Percentiles rank a stretch among this genome's conserved stretches.
Conservation (phyloP, 2,329 filamentous ascomycete species). For the Penicillium vulpinum region DNA sequence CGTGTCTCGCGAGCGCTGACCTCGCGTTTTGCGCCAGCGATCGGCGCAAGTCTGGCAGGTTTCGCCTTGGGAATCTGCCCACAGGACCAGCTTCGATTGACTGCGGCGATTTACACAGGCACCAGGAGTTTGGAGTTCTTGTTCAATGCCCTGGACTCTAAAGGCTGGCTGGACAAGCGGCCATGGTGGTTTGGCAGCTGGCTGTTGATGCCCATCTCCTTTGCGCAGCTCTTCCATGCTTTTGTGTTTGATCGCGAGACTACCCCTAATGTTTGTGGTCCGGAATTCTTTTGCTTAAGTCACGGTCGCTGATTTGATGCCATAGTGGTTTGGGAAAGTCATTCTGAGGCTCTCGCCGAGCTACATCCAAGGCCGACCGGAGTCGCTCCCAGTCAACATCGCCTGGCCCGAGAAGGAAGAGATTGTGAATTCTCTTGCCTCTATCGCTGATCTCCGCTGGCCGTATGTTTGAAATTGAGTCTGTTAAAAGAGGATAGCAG, state of each 20-base stretch:
- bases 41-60: constrained; percentile 87
- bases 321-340: constrained; percentile 63
- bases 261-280: constrained; percentile 58
- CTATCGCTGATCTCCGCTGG: constrained; percentile 81
- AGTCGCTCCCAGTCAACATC: constrained; percentile 63
- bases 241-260: constrained; percentile 76
- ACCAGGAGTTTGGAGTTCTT: constrained; percentile 81
- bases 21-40: constrained; percentile 77
- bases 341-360: constrained; percentile 70
- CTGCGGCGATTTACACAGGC: constrained; percentile 76
- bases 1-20: constrained; percentile 72
- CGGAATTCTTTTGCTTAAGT: constrained; percentile 15
- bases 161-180: constrained; percentile 65
- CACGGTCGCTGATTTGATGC: constrained; percentile 2
- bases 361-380: constrained; percentile 74
- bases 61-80: constrained; percentile 77
- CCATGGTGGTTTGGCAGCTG: constrained; percentile 86
- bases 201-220: constrained; percentile 74
- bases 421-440: constrained; percentile 76
- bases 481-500: background rate
- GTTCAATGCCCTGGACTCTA: constrained; percentile 79
- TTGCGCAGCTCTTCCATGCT: constrained; percentile 74
- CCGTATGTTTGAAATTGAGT: constrained; percentile 58
- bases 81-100: constrained; percentile 69
- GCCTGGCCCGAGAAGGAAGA: constrained; percentile 74